These are phyloP conservation scores for Lodderomyces margitis DNA, from an alignment of 1,139 yeast species.

Conservation along the genomic window DNA sequence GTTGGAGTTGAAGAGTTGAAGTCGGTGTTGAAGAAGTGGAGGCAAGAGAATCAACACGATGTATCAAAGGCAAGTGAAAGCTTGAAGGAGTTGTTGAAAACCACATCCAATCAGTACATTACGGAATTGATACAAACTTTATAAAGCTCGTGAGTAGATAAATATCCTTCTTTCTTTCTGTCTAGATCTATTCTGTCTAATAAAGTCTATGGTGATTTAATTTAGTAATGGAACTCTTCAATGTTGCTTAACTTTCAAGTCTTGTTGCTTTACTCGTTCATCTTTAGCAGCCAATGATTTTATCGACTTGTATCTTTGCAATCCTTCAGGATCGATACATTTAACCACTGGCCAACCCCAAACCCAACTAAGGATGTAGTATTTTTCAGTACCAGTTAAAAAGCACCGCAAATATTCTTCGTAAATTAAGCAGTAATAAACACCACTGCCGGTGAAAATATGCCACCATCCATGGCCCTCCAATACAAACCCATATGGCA, in stretches of 20 bases:
- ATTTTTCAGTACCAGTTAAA: conserved; percentile 50
- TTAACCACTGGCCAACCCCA: conserved; percentile 36
- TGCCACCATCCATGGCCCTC: conserved; percentile 99
- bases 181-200: background rate
- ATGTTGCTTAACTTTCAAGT: background rate
- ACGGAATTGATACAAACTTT: conserved; percentile 29
- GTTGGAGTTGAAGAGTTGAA: conserved; percentile 58
- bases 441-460: conserved; percentile 75
- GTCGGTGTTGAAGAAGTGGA: conserved; percentile 63
- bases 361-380: conserved; percentile 53
- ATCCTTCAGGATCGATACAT: conserved; percentile 32
- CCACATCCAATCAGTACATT: conserved; percentile 34
- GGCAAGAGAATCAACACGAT: conserved; percentile 14
- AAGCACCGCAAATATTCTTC: conserved; percentile 68
- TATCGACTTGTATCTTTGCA: conserved; percentile 23
- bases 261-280: conserved; percentile 3
- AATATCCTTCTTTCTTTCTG: background rate
- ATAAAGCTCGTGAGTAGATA: conserved; percentile 1
- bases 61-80: conserved; percentile 1
- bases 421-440: conserved; percentile 57
- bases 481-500: conserved; percentile 83
- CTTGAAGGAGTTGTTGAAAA: conserved; percentile 5
- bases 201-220: background rate
- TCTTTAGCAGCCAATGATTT: conserved; percentile 22
- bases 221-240: no score